Evolutionary conservation across 1,284 basidiomycete species (phyloP).

Genomic region (Leccinum solheimii): DNA sequence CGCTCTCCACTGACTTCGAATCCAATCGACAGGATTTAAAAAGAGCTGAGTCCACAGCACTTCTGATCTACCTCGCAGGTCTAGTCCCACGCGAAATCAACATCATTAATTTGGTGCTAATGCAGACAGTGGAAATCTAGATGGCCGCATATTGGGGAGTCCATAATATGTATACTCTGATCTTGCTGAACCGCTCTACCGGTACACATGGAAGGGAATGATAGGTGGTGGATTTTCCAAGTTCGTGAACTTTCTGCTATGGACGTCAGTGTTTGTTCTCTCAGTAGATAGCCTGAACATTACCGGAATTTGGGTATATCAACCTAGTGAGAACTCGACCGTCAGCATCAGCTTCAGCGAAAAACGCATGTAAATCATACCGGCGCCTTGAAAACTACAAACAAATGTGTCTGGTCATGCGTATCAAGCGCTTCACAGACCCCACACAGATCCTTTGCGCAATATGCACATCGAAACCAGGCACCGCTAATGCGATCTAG

Average conservation of each 20-base stretch:
- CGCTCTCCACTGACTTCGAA: slow-evolving; percentile 4
- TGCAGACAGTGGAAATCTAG: slow-evolving; percentile 5
- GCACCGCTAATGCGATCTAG: slow-evolving; percentile 72
- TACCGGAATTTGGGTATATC: slow-evolving; percentile 62
- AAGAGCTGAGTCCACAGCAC: slow-evolving; percentile 53
- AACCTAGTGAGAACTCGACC: slow-evolving; percentile 39
- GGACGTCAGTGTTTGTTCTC: slow-evolving; percentile 13
- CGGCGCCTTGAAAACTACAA: slow-evolving; percentile 82
- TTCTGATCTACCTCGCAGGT: not conserved
- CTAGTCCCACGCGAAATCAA: slow-evolving; percentile 4
- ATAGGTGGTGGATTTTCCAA: slow-evolving; percentile 63
- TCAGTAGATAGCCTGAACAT: slow-evolving; percentile 17
- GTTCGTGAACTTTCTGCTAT: slow-evolving; percentile 53
- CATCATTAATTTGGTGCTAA: slow-evolving; percentile 8
- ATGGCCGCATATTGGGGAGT: not conserved
- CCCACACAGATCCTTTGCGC: slow-evolving; percentile 78
- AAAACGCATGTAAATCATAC: slow-evolving; percentile 41
- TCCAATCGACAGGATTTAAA: slow-evolving; percentile 63
- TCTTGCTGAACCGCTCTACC: slow-evolving; percentile 26
- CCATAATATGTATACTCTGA: slow-evolving; percentile 7
- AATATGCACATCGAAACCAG: slow-evolving; percentile 90
- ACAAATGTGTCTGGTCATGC: slow-evolving; percentile 79
- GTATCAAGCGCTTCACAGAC: slow-evolving; percentile 76
- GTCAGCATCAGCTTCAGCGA: slow-evolving; percentile 4
- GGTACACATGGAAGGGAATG: slow-evolving; percentile 58